A percentile compares a stretch with the other conserved stretches of the same genome.
Conservation (phyloP, 192 early-diverging fungal species). For the Coemansia sp. region DNA sequence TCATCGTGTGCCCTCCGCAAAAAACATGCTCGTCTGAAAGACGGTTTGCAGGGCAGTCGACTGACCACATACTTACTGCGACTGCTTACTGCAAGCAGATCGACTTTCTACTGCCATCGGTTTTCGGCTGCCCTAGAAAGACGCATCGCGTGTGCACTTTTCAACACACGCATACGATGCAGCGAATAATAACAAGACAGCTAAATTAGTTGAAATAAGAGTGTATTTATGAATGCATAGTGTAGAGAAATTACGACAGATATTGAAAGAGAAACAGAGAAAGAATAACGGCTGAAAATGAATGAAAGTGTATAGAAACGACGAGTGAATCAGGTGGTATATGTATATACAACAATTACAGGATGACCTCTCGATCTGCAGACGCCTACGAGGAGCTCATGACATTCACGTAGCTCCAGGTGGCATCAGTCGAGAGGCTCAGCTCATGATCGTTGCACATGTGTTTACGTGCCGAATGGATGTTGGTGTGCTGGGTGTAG, state of each 20-base stretch:
- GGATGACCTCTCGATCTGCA: not conserved
- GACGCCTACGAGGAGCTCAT: conserved; percentile 2
- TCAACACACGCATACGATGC: not conserved
- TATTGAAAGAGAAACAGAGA: not conserved
- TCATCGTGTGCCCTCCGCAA: not conserved
- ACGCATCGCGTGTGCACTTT: not conserved
- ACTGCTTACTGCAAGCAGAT: conserved; percentile 9
- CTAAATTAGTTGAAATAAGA: not conserved
- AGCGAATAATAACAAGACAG: not conserved
- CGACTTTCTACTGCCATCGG: conserved; percentile 14
- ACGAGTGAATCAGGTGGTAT: conserved; percentile 1
- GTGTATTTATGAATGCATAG: not conserved
- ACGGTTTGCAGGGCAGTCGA: conserved; percentile 1
- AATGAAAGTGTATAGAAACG: not conserved
- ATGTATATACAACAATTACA: conserved; percentile 16
- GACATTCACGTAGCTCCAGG: conserved; percentile 49
- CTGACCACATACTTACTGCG: conserved; percentile 14
- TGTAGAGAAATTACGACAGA: not conserved
- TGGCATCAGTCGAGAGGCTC: conserved; percentile 32
- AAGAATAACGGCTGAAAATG: not conserved
- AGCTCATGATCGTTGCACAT: conserved; percentile 34
- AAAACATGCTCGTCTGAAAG: not conserved
- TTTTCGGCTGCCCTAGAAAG: not conserved
- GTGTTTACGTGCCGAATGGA: conserved; percentile 55
- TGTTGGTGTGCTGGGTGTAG: conserved; percentile 49